Conservation (phyloP, 495 filamentous ascomycete genomes). For the Saxispiralis lemnorum region DNA sequence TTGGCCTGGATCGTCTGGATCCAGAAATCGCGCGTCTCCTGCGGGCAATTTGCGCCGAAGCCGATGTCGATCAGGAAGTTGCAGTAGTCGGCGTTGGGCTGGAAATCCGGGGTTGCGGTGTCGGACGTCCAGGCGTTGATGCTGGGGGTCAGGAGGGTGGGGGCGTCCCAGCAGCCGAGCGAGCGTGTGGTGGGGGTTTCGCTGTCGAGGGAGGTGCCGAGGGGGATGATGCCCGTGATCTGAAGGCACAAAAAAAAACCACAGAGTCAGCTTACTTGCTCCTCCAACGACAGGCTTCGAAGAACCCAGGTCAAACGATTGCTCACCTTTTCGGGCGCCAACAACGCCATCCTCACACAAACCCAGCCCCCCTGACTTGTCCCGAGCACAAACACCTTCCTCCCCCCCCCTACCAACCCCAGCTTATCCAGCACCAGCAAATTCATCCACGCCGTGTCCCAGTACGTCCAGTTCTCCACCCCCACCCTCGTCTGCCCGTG, state of each 20-base stretch:
- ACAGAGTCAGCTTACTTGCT: background rate
- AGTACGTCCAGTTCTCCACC: slow-evolving; percentile 32
- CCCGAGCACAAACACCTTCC: slow-evolving; percentile 39
- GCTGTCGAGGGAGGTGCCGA: slow-evolving; percentile 46
- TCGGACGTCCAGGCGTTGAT: slow-evolving; percentile 31
- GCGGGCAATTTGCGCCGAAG: slow-evolving; percentile 31
- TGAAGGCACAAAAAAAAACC: too few species aligned
- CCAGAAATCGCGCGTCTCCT: slow-evolving; percentile 33
- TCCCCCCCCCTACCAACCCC: slow-evolving; percentile 22
- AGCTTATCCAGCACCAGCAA: slow-evolving; percentile 35
- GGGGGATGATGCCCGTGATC: slow-evolving; percentile 41
- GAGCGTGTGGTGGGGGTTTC: slow-evolving; percentile 37
- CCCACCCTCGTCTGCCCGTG: slow-evolving; percentile 31
- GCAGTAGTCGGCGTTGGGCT: slow-evolving; percentile 36
- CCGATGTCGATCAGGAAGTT: slow-evolving; percentile 39
- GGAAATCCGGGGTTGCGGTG: slow-evolving; percentile 33
- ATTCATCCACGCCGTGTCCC: slow-evolving; percentile 35
- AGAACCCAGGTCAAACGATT: too few species aligned
- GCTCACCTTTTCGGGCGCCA: slow-evolving; percentile 39
- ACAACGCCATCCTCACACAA: slow-evolving; percentile 33
- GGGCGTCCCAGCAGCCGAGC: slow-evolving; percentile 40
- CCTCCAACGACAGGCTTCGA: slow-evolving; percentile 1
- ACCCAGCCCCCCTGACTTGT: slow-evolving; percentile 51
- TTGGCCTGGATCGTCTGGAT: slow-evolving; percentile 31
- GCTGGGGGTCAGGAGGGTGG: slow-evolving; percentile 27